phyloP scores from a whole-genome alignment of 148 eudicot species.

The Simmondsia chinensis region DNA sequence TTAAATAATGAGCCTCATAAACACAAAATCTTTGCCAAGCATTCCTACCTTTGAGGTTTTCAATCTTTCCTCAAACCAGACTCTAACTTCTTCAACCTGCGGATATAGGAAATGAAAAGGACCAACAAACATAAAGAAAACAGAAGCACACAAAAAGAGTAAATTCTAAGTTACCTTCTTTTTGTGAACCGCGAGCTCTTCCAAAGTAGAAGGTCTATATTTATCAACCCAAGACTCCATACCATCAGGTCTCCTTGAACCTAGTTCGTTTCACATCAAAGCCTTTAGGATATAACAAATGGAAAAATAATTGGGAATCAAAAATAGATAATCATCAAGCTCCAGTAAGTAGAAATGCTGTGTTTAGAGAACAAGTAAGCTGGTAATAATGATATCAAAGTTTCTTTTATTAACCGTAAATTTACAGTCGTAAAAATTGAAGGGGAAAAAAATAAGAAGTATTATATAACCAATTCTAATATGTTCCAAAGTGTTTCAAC shows the following conservation, averaged over 20 bases:
- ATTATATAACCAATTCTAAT: too few relatives aligned
- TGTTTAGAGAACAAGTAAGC: too few relatives aligned
- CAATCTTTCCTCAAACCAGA: slow-evolving; percentile 68
- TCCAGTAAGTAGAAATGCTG: not conserved
- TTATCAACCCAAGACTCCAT: slow-evolving; percentile 75
- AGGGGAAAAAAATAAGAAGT: too few relatives aligned
- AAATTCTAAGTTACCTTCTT: slow-evolving; percentile 56
- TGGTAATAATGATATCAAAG: too few relatives aligned
- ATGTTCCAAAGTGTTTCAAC: too few relatives aligned
- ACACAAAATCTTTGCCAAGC: not conserved
- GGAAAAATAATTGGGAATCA: not conserved
- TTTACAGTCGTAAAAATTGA: too few relatives aligned
- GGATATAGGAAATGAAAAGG: slow-evolving; percentile 4
- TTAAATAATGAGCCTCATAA: not conserved
- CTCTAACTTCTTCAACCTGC: slow-evolving; percentile 89
- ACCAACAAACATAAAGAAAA: not conserved
- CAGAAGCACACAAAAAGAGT: slow-evolving; percentile 1
- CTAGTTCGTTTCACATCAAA: slow-evolving; percentile 24
- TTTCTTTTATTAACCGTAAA: too few relatives aligned
- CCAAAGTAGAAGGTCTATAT: slow-evolving; percentile 61
- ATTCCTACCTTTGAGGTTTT: slow-evolving; percentile 35
- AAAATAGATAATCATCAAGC: not conserved
- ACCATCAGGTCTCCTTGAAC: slow-evolving; percentile 22
- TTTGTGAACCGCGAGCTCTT: slow-evolving; percentile 83
- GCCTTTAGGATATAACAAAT: slow-evolving; percentile 3